Evolutionary conservation across 1,139 yeast genomes (phyloP).

Genomic region (Ashbya aceris): DNA sequence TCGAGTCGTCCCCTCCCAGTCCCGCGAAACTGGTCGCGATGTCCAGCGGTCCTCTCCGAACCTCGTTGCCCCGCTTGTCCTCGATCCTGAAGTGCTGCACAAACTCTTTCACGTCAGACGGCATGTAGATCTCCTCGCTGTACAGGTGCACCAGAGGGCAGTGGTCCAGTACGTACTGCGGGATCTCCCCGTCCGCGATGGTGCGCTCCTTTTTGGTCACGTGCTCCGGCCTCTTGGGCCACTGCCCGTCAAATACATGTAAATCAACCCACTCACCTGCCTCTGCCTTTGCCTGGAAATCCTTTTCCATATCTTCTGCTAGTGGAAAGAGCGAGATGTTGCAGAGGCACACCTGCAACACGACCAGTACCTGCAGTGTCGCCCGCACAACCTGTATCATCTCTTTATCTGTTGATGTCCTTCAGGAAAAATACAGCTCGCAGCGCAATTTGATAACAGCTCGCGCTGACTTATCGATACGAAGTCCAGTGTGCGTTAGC

Average conservation of each 20-base stretch:
- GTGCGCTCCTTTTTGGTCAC: conserved; percentile 5
- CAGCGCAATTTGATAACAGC: no score
- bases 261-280: neutral
- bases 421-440: no score
- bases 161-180: conserved; percentile 61
- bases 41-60: conserved; percentile 27
- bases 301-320: neutral
- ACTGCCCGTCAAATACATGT: neutral
- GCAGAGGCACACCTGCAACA: no score
- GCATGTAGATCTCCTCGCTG: conserved; percentile 80
- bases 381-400: no score
- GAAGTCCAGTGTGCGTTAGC: no score
- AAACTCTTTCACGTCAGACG: conserved; percentile 67
- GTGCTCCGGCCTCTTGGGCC: conserved; percentile 3
- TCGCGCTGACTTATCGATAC: no score
- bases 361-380: no score
- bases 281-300: neutral
- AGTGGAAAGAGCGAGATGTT: no score
- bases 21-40: conserved; percentile 19
- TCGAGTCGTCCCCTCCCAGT: conserved; percentile 21
- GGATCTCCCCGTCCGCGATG: conserved; percentile 42
- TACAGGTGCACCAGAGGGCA: conserved; percentile 81
- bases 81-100: conserved; percentile 53
- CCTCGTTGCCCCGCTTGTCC: conserved; percentile 12
- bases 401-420: no score